Evolutionary conservation across 2,329 filamentous ascomycete genomes (phyloP), one percentile per base, ranked within the genome.

Genomic region (Venturia effusa): DNA sequence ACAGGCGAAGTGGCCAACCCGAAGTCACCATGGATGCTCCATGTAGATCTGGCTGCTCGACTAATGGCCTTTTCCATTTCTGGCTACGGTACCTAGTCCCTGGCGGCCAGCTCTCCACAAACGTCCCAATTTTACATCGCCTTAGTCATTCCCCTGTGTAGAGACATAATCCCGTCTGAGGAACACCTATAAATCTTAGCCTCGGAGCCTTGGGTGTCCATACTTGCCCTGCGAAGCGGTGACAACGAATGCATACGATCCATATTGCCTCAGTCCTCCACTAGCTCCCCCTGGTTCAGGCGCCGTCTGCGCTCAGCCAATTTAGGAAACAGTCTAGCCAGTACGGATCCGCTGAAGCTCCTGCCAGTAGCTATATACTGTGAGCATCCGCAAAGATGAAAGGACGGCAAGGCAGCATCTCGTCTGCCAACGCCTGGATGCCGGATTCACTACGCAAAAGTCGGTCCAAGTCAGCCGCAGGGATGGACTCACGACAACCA

Each of bases 381-480:
- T 57, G 51, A 57, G 51, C 30, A 19, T 34, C 51, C 51, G 51
- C 37, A 43, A 66, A 32, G 59, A 72, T 72, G 68, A 70, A 72
- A 55, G 66, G 66, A 32, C 55, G 66, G 43, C 69, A 70, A 61
- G 68, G 70, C 64, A 66, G 65, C 6, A 64, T 61, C 30, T 55
- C 60, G 19, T 68, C 66, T 60, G 66, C 71, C 30, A 61, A 65
- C 39, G 68, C 69, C 48, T 72, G 70, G 69, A 67, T 73, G 19
- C 69, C 68, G 55, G 63, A 59, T 32, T 67, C 70, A 63, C 59
- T 68, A 10, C 64, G 65, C 51, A 61, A 63, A 37, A 61, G 64
- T 32, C 59, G 37, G 8, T 61, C 27, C 48, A 65, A 10, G 59
- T 66, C 57, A 15, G 32, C 22, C 34, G 41, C 37, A 34, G 22